phyloP scores from a whole-genome alignment of 306 rosid genomes.

The Acacia melanoxylon region DNA sequence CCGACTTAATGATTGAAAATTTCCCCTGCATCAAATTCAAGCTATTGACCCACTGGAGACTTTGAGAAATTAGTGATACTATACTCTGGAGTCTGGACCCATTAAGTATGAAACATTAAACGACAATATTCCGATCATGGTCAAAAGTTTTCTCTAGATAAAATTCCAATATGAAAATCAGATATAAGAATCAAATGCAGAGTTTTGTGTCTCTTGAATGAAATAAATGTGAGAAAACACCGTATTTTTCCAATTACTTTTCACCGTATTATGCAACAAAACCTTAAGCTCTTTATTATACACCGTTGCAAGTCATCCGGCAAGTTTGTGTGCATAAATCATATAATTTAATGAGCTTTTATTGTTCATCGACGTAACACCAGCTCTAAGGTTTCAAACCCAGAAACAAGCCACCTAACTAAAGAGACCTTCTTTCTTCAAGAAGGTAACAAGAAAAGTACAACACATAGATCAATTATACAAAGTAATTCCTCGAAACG shows the following conservation, averaged over 20 bases:
- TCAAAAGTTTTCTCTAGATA: slow-evolving; percentile 1
- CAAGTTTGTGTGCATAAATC: neutral
- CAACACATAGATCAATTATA: neutral
- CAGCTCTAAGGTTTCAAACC: neutral
- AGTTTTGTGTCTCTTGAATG: neutral
- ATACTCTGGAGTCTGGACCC: neutral
- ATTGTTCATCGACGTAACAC: neutral
- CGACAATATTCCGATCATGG: neutral
- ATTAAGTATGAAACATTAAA: neutral
- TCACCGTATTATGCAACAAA: neutral
- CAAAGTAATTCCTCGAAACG: neutral
- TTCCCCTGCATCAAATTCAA: neutral
- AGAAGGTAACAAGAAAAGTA: neutral
- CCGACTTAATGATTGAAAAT: neutral
- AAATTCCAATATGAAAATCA: neutral
- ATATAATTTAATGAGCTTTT: neutral
- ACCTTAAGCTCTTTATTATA: neutral
- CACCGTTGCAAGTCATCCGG: neutral
- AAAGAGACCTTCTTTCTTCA: neutral
- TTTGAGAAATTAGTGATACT: neutral
- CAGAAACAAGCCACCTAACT: neutral
- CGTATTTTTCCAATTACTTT: neutral
- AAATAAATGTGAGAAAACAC: neutral
- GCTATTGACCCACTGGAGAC: neutral
- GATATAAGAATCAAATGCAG: neutral